phyloP scores from a whole-genome alignment of 2,329 filamentous ascomycete species.

The Colletotrichum cordylinicola region DNA sequence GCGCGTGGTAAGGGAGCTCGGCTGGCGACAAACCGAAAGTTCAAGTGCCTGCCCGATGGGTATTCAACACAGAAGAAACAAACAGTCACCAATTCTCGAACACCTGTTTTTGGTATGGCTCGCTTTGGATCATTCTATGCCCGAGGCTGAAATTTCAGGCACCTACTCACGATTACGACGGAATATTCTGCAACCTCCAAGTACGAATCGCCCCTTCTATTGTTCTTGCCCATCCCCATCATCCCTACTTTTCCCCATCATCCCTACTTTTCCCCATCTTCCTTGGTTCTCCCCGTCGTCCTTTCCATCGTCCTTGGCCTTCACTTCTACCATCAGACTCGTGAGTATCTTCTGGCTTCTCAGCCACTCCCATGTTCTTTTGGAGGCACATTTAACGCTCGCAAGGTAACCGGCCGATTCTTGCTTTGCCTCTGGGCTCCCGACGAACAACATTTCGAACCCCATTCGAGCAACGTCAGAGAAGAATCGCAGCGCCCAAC shows the following conservation, averaged over 20 bases:
- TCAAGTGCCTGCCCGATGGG: background rate
- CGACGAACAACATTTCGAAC: too few relatives aligned
- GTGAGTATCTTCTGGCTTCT: background rate
- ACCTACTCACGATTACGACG: background rate
- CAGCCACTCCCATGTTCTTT: too few relatives aligned
- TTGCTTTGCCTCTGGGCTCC: too few relatives aligned
- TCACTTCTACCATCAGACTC: background rate
- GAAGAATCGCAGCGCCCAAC: too few relatives aligned
- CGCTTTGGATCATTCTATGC: background rate
- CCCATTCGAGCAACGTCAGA: too few relatives aligned
- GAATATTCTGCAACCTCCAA: background rate
- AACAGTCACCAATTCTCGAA: background rate
- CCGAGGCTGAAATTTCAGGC: background rate
- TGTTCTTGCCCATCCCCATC: background rate
- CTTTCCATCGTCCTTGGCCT: background rate
- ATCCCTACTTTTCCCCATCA: background rate
- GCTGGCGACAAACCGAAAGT: background rate
- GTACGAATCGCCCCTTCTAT: background rate
- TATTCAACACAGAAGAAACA: background rate
- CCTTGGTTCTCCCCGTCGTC: background rate
- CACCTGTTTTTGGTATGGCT: rapidly evolving
- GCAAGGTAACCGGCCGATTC: too few relatives aligned
- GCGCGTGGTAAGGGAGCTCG: background rate
- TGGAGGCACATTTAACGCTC: too few relatives aligned
- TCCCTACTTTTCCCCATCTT: background rate